phyloP scores from a whole-genome alignment of 2,329 filamentous ascomycete species.

The Thyridium curvatum region DNA sequence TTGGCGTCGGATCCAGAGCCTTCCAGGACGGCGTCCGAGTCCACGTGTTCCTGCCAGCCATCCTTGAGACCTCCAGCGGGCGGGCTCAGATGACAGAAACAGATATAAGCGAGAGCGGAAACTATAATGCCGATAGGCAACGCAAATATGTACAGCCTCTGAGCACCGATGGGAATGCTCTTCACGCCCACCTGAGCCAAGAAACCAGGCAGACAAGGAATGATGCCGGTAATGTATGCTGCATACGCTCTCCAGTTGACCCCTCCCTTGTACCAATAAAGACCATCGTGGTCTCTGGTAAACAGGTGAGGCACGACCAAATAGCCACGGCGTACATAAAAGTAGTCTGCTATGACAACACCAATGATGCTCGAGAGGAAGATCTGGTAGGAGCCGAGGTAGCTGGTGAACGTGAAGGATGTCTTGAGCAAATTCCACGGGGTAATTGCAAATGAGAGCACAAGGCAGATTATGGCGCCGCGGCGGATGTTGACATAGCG shows the following conservation, averaged over 20 bases:
- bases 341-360: conserved; percentile 1
- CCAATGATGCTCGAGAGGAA: conserved; percentile 19
- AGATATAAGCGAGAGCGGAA: background rate
- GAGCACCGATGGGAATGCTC: background rate
- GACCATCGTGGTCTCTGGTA: background rate
- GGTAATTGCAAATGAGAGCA: conserved; percentile 26
- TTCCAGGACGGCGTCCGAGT: too few species aligned
- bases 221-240: conserved; percentile 1
- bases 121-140: background rate
- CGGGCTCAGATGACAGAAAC: too few species aligned
- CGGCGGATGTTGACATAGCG: conserved; percentile 33
- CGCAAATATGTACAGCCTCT: background rate
- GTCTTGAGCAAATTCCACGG: conserved; percentile 35
- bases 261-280: conserved; percentile 1
- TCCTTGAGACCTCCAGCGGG: too few species aligned
- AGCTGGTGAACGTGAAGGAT: conserved; percentile 32
- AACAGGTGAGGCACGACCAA: background rate
- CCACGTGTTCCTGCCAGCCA: too few species aligned
- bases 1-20: too few species aligned
- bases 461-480: conserved; percentile 30
- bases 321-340: background rate
- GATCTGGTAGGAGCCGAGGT: conserved; percentile 31
- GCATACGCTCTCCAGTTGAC: conserved; percentile 1
- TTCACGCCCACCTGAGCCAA: background rate
- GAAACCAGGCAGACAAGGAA: conserved; percentile 1